Evolutionary conservation across 2,329 filamentous ascomycete genomes (phyloP).

Genomic region (Daldinia sp.): DNA sequence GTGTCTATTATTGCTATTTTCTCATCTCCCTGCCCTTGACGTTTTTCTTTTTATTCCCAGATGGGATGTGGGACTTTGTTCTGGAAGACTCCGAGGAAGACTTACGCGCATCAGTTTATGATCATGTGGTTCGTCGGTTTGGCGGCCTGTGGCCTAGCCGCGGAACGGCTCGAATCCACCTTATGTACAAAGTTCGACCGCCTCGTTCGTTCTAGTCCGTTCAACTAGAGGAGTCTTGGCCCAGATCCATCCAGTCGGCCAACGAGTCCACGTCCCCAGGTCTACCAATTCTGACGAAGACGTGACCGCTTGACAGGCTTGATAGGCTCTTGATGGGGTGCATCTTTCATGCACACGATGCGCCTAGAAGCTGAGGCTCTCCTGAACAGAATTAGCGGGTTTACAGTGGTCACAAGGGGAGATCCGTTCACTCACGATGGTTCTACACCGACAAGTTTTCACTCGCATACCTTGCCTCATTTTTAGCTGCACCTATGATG

Average conservation of each 20-base stretch:
- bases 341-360: slow-evolving; percentile 33
- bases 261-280: slow-evolving; percentile 25
- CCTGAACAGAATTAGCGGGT: slow-evolving; percentile 29
- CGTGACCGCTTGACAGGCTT: slow-evolving; percentile 17
- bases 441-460: slow-evolving; percentile 36
- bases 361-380: slow-evolving; percentile 23
- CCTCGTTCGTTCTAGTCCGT: slow-evolving; percentile 2
- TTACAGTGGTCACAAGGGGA: slow-evolving; percentile 22
- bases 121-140: slow-evolving; percentile 35
- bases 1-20: slow-evolving; percentile 22
- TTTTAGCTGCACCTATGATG: slow-evolving; percentile 30
- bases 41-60: slow-evolving; percentile 13
- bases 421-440: slow-evolving; percentile 27
- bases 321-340: slow-evolving; percentile 26
- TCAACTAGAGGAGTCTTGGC: slow-evolving; percentile 21
- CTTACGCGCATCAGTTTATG: slow-evolving; percentile 35
- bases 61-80: slow-evolving; percentile 28
- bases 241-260: slow-evolving; percentile 28
- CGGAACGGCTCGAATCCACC: slow-evolving; percentile 35
- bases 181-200: slow-evolving; percentile 2
- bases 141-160: slow-evolving; percentile 8
- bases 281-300: slow-evolving; percentile 5
- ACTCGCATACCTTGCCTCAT: slow-evolving; percentile 28
- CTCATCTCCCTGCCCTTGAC: slow-evolving; percentile 10
- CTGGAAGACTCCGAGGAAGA: slow-evolving; percentile 22